phyloP scores from a whole-genome alignment of 2,329 filamentous ascomycete species.

The Ilyonectria sp. region DNA sequence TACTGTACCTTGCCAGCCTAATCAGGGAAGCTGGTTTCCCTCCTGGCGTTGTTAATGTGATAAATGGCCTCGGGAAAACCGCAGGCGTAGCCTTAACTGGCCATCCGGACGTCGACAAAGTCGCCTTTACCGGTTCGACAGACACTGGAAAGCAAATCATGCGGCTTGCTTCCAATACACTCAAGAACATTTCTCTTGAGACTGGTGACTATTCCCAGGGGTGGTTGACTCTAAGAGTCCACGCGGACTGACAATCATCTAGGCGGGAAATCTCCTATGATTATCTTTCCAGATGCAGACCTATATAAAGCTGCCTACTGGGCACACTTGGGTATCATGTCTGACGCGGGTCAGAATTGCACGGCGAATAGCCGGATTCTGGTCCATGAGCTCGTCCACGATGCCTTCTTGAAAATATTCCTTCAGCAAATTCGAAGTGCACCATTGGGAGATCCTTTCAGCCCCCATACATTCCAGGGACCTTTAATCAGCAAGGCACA shows the following conservation, averaged over 20 bases:
- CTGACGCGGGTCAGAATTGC: conserved; percentile 72
- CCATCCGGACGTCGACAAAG: conserved; percentile 1
- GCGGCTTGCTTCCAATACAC: background rate
- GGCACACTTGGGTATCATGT: conserved; percentile 66
- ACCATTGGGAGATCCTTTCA: conserved; percentile 81
- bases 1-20: background rate
- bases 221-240: no score
- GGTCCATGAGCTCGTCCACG: conserved; percentile 72
- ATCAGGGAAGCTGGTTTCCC: conserved; percentile 6
- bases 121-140: conserved; percentile 14
- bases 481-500: conserved; percentile 80
- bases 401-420: conserved; percentile 76
- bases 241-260: no score
- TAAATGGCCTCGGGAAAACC: background rate
- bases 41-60: conserved; percentile 1
- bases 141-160: background rate
- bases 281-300: conserved; percentile 10
- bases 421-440: conserved; percentile 66
- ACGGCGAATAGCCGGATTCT: conserved; percentile 57
- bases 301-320: conserved; percentile 51
- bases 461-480: conserved; percentile 78
- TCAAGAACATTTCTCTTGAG: conserved; percentile 10
- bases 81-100: background rate
- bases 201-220: no score
- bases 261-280: background rate